Base-by-base conservation (phyloP, 169 alveolate species). In the Eimeria brunetti region DNA sequence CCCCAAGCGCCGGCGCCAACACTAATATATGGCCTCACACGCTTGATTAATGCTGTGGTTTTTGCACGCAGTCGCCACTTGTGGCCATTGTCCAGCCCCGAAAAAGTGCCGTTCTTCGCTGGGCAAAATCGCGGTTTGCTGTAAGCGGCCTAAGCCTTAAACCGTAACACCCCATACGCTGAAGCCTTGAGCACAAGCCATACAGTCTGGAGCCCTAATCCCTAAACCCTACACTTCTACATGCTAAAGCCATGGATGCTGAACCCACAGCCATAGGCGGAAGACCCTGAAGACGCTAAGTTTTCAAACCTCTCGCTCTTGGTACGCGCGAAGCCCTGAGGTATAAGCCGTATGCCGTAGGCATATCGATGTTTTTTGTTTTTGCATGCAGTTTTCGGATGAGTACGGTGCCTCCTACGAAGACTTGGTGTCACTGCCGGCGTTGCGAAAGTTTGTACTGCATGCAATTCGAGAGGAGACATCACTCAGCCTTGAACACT, bases 111-210 rank as follows among this genome's bases (percentile, higher is more conserved):
- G 91, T 62, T 56, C 41, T 85, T 12, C 91, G 91, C 81, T 85
- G 91, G 91, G 91, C 91, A n/a, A 85, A 85, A 60, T 36, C 64
- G 22, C 75, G 91, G 36, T 85, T 85, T 85, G 91, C 91, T 5
- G 91, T 85, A 27, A 60, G 91, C 33, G n/a, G 41, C 6, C 11
- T 73, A 14, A 1, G n/a, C 46, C 24, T 16, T 64, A 30, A 9
- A 27, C 76, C 58, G 18, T 51, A 51, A 51, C 58, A 51, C 12
- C 12, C 12, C 18, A 8, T 8, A 51, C 5, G 58, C 58, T 12
- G 5, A n/a, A 51, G 58, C 58, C 58, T 12, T 51, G 5, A 51
- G 11, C 78, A 20, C 33, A 24, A 33, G 27, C 11, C 30, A 67
- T 67, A 67, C 27, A 67, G 5, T 16, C 78, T 24, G 78, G 36